Base-by-base conservation (phyloP, 768 basidiomycete species). In the Tubosaeta sp. region DNA sequence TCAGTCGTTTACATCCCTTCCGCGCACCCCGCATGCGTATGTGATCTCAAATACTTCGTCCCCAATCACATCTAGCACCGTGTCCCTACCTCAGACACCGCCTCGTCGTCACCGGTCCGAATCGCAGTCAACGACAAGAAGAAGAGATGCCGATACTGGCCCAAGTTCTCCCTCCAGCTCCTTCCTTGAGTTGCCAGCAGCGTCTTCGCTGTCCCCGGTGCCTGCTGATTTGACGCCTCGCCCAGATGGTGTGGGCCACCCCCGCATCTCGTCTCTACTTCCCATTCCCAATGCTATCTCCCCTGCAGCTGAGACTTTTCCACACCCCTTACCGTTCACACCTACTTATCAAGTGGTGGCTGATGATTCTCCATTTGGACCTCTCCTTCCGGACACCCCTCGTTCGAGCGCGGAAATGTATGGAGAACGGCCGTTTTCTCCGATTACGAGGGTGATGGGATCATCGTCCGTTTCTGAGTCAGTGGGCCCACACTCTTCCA, bases 1-100 rank as follows among this genome's bases (percentile, higher is more conserved):
- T 10, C 58, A 83, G 81, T 75, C 77, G 3, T 76, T 76, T 52
- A 58, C 71, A 1, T 60, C 66, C 19, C 71, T 81, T 42, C 71
- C 79, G 6, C 79, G 76, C 59, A 65, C 71, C 31, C 73, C 79
- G 4, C 70, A 81, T 49, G 69, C 73, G 9, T 79, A 78, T 51
- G 71, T 78, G 11, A 59, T 80, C 4, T 71, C 72, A 14, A 75
- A 79, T 58, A 51, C 71, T 16, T 68, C 72, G 8, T 68, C 67
- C 9, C 68, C 68, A 32, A 26, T 56, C 8, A 65, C 59, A 6
- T 26, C 37, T 2, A 56, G 53, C 19, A 51, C 53, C 1, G 13
- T 43, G 10, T 62, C 59, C 4, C 46, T 68, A 22, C 61, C 59
- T 11, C 26, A 35, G 22, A 61, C 57, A 4, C 59, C 57, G 2